Base-by-base conservation (phyloP, 2,329 filamentous ascomycete species). In the Trichoderma breve region DNA sequence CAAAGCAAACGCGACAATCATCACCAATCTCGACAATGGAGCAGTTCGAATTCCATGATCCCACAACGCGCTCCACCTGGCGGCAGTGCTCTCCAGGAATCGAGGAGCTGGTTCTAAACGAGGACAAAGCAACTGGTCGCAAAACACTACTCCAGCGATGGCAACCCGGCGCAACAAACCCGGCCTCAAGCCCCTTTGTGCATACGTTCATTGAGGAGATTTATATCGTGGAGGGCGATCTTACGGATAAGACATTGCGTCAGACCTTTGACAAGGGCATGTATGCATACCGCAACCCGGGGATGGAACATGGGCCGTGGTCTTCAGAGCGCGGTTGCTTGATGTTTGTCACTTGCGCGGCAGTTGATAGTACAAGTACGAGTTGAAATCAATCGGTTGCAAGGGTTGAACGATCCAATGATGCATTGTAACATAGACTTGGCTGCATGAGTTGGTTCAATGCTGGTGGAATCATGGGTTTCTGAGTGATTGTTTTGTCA, bases 281-380 rank as follows among this genome's bases (percentile, higher is more conserved):
- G 4, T 83, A 83, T 77, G 82, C 81, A 15, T 83, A 83, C 73
- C 78, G 81, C 24, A 77, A 80, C 63, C 80, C 81, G 15, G 81
- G 80, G 11, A 83, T 82, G 81, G 74, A 80, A 72, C 80, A 83
- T 76, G 82, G 82, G 0, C 82, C 80, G 14, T 83, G 82, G 71
- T 74, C 73, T 69, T 80, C 78, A 30, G 74, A 77, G 36, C 63
- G 76, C 6, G 81, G 81, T 4, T 84, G 81, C 72, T 75, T 83
- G 71, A 80, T 71, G 69, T 71, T 64, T 34, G 55, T 69, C 55
- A 69, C 66, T 36, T 69, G 66, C 34, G 24, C 26, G 34, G 55
- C 39, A 30, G 55, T 57, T n/a, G 55, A 60, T 51, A 34, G 55
- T 32, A 60, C 21, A 51, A 30, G 24, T 36, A 11, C 21, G 26